Evolutionary conservation across 2,329 filamentous ascomycete species (phyloP).

Genomic region (Trichoderma oligosporum): DNA sequence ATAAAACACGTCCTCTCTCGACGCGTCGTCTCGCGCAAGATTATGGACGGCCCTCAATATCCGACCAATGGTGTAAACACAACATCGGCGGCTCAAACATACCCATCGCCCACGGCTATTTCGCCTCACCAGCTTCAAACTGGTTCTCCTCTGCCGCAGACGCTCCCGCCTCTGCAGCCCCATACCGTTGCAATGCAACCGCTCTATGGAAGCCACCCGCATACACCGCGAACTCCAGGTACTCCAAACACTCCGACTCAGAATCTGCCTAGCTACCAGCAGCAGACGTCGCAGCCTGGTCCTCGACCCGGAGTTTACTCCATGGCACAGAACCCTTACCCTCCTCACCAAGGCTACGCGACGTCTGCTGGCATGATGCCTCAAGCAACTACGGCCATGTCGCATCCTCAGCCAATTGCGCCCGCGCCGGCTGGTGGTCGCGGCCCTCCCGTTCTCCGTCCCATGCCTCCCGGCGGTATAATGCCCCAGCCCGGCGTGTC

Average conservation of each 20-base stretch:
- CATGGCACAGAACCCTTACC: constrained; percentile 56
- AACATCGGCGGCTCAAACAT: constrained; percentile 45
- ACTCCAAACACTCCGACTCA: constrained; percentile 59
- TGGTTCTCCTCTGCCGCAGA: constrained; percentile 48
- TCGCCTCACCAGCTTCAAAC: constrained; percentile 51
- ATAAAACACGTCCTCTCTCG: constrained; percentile 9
- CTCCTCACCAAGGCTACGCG: constrained; percentile 52
- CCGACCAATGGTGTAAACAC: constrained; percentile 56
- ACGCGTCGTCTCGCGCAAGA: constrained; percentile 39
- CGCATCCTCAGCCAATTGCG: constrained; percentile 72
- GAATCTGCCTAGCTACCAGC: constrained; percentile 52
- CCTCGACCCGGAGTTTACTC: constrained; percentile 49
- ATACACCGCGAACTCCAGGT: constrained; percentile 60
- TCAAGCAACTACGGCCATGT: constrained; percentile 61
- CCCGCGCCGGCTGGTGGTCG: constrained; percentile 61
- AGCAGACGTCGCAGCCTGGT: constrained; percentile 46
- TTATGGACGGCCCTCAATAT: constrained; percentile 55
- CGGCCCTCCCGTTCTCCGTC: constrained; percentile 58
- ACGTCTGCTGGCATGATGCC: constrained; percentile 61
- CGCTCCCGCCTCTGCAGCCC: constrained; percentile 53
- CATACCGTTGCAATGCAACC: constrained; percentile 42
- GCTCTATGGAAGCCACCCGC: constrained; percentile 55
- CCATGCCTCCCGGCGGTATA: constrained; percentile 66
- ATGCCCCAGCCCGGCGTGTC: constrained; percentile 55
- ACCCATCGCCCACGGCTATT: constrained; percentile 50